Evolutionary conservation across 2,329 filamentous ascomycete species (phyloP).

Genomic region (Fusarium siculi): DNA sequence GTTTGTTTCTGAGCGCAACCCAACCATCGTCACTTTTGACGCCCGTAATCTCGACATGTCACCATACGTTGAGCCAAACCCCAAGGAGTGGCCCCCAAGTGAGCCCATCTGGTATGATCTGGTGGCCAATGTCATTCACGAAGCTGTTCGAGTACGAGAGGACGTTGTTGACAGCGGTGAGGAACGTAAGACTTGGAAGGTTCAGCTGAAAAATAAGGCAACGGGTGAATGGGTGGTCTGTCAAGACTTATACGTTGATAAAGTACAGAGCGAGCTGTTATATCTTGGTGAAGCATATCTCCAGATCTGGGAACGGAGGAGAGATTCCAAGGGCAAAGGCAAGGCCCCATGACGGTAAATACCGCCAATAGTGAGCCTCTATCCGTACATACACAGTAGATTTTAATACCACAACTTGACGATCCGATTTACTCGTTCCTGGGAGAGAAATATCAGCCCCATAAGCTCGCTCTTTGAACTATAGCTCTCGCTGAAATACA

Average conservation of each 20-base stretch:
- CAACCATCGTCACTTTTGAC: slow-evolving; percentile 97
- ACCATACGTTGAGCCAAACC: slow-evolving; percentile 91
- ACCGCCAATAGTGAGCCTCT: slow-evolving; percentile 4
- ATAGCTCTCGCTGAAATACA: slow-evolving; percentile 34
- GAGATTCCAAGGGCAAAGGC: slow-evolving; percentile 57
- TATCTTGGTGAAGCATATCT: slow-evolving; percentile 95
- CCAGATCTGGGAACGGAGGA: slow-evolving; percentile 94
- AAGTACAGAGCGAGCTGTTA: slow-evolving; percentile 86
- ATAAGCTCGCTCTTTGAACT: slow-evolving; percentile 34
- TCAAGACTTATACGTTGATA: slow-evolving; percentile 93
- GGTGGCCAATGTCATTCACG: slow-evolving; percentile 93
- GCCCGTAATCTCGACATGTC: slow-evolving; percentile 84
- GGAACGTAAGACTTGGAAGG: slow-evolving; percentile 90
- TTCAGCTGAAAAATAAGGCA: slow-evolving; percentile 84
- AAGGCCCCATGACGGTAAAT: slow-evolving; percentile 32
- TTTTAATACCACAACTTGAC: slow-evolving; percentile 30
- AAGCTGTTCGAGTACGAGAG: slow-evolving; percentile 79
- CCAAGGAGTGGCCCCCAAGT: slow-evolving; percentile 72
- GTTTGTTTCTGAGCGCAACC: slow-evolving; percentile 95
- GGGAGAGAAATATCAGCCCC: slow-evolving; percentile 25
- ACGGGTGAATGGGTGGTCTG: slow-evolving; percentile 90
- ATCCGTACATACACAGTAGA: background rate
- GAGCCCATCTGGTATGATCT: slow-evolving; percentile 96
- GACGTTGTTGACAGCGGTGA: slow-evolving; percentile 92
- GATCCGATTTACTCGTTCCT: background rate